phyloP scores from a whole-genome alignment of 805 yeast species.

The Lachancea waltii region DNA sequence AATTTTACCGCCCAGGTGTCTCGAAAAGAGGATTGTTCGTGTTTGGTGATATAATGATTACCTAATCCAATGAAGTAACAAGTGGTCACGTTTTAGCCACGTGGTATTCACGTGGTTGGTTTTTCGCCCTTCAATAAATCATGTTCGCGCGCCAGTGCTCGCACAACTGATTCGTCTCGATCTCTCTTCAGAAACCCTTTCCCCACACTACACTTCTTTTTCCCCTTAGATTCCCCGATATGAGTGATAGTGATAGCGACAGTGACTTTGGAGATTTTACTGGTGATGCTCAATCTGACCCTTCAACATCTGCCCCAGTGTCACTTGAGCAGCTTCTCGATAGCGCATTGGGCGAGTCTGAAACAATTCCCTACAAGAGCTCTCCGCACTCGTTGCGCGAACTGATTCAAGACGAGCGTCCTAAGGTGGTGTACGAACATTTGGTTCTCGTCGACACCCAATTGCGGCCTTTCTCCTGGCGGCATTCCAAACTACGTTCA shows the following conservation, averaged over 20 bases:
- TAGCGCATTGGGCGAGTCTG: conserved; percentile 1
- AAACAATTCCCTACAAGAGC: not conserved
- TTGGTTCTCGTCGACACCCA: conserved; percentile 20
- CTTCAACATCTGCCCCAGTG: not conserved
- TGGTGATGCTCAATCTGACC: conserved; percentile 27
- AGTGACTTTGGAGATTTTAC: conserved; percentile 33
- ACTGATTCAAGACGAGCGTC: conserved; percentile 24
- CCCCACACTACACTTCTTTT: too few species aligned
- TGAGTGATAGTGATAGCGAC: conserved; percentile 18
- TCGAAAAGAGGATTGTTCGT: too few species aligned
- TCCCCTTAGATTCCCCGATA: too few species aligned
- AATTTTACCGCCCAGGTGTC: too few species aligned
- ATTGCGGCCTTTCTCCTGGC: conserved; percentile 26
- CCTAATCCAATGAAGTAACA: too few species aligned
- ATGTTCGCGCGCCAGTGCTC: too few species aligned
- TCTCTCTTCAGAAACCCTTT: too few species aligned
- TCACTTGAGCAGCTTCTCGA: conserved; percentile 3
- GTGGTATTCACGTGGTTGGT: too few species aligned
- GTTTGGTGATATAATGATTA: too few species aligned
- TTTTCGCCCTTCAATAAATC: too few species aligned
- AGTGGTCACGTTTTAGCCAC: too few species aligned
- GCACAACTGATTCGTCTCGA: too few species aligned
- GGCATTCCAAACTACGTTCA: conserved; percentile 21
- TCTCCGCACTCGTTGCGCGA: conserved; percentile 10
- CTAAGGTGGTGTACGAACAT: conserved; percentile 28